Conservation (phyloP, 1,139 yeast genomes). For the Diutina siamensis region DNA sequence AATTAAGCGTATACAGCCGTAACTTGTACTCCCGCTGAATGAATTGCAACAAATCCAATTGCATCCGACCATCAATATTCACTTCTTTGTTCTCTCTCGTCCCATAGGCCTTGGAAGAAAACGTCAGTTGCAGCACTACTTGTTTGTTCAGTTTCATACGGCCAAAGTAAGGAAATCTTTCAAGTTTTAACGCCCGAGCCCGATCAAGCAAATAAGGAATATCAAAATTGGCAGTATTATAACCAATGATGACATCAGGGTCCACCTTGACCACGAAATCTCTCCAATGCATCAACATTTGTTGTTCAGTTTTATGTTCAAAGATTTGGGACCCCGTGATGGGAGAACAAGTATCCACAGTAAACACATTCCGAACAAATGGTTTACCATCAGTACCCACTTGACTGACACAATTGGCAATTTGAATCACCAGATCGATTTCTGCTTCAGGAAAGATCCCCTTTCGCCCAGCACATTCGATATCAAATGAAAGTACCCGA, state of each 20-base stretch:
- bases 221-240: slow-evolving; percentile 90
- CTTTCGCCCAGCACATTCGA: slow-evolving; percentile 96
- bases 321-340: slow-evolving; percentile 89
- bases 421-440: slow-evolving; percentile 89
- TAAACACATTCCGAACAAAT: slow-evolving; percentile 87
- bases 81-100: slow-evolving; percentile 86
- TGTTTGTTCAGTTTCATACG: slow-evolving; percentile 58
- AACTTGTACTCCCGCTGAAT: slow-evolving; percentile 90
- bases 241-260: slow-evolving; percentile 96
- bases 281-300: slow-evolving; percentile 77
- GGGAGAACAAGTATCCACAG: slow-evolving; percentile 82
- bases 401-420: slow-evolving; percentile 83
- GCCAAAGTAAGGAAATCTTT: slow-evolving; percentile 78
- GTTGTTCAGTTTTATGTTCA: slow-evolving; percentile 63
- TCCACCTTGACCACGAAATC: slow-evolving; percentile 76
- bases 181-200: slow-evolving; percentile 59
- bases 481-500: slow-evolving; percentile 88
- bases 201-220: slow-evolving; percentile 86
- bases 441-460: slow-evolving; percentile 96
- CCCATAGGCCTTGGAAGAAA: slow-evolving; percentile 94
- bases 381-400: slow-evolving; percentile 68
- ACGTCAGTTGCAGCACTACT: slow-evolving; percentile 68
- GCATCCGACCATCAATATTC: slow-evolving; percentile 93
- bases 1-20: slow-evolving; percentile 87
- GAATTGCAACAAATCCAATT: slow-evolving; percentile 84